These are phyloP conservation scores for Sporothrix inflata DNA, from an alignment of 2,329 filamentous ascomycete genomes.

Conservation along the genomic window DNA sequence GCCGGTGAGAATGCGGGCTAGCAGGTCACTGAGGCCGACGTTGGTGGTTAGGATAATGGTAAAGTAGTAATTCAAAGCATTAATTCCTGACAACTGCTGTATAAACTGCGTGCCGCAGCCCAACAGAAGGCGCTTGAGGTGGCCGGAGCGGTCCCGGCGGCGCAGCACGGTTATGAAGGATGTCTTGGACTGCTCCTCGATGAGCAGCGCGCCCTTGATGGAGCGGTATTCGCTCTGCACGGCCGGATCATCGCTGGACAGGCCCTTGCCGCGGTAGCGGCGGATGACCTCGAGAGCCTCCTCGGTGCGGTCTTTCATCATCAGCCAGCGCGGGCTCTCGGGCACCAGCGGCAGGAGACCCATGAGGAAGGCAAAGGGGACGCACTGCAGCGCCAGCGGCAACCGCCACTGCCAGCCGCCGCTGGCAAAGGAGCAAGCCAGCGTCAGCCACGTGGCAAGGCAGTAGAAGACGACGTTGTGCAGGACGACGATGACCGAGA, in stretches of 20 bases:
- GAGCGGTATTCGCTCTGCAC: constrained; percentile 19
- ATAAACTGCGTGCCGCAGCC: constrained; percentile 15
- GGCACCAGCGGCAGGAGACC: constrained; percentile 2
- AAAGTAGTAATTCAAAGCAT: constrained; percentile 6
- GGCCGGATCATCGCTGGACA: background rate
- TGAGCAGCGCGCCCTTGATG: constrained; percentile 13
- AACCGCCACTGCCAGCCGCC: constrained; percentile 19
- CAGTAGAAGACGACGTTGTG: constrained; percentile 22
- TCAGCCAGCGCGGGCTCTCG: constrained; percentile 16
- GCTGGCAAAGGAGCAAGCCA: constrained; percentile 7
- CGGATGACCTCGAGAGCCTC: constrained; percentile 18
- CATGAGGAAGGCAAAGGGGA: constrained; percentile 1
- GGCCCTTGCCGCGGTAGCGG: constrained; percentile 9
- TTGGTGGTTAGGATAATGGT: constrained; percentile 17
- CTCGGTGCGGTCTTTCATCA: constrained; percentile 16
- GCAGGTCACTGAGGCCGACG: constrained; percentile 16
- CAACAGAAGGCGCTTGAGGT: background rate
- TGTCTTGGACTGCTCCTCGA: constrained; percentile 8
- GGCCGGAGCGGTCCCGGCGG: constrained; percentile 10
- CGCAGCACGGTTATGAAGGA: background rate
- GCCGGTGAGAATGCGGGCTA: constrained; percentile 21
- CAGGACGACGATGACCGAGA: constrained; percentile 13
- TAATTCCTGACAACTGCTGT: background rate
- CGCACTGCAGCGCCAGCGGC: constrained; percentile 11
- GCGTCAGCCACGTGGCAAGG: constrained; percentile 5